phyloP scores from a whole-genome alignment of 805 yeast species.

The Kluyveromyces nonfermentans region DNA sequence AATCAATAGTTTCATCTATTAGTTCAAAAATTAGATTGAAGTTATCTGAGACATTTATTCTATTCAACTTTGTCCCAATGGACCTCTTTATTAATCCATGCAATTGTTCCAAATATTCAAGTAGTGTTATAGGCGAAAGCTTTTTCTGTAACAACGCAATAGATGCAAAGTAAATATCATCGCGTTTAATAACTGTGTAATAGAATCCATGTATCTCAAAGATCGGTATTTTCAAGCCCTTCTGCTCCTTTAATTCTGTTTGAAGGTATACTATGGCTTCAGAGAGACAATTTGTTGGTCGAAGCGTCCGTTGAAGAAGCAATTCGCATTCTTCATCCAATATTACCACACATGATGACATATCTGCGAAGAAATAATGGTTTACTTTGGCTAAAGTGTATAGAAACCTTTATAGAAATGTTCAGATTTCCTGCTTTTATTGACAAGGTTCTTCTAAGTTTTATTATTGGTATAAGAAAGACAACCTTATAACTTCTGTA shows the following conservation, averaged over 20 bases:
- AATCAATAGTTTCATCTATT: constrained; percentile 85
- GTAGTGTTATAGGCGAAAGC: constrained; percentile 14
- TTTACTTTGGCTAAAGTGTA: no score
- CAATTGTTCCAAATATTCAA: constrained; percentile 21
- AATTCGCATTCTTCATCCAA: constrained; percentile 18
- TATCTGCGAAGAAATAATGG: not conserved
- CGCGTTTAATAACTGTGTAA: constrained; percentile 19
- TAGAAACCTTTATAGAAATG: no score
- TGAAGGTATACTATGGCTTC: constrained; percentile 1
- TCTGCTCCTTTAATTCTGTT: not conserved
- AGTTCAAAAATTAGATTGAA: constrained; percentile 66
- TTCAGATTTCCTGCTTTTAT: no score
- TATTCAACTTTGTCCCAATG: constrained; percentile 31
- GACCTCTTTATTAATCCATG: constrained; percentile 19
- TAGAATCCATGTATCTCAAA: constrained; percentile 8
- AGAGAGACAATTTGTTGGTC: constrained; percentile 11
- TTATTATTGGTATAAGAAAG: not conserved
- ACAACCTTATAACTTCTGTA: not conserved
- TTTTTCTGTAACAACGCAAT: constrained; percentile 8
- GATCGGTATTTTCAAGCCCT: constrained; percentile 1
- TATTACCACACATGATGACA: constrained; percentile 23
- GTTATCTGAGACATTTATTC: constrained; percentile 61
- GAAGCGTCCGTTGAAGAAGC: constrained; percentile 6
- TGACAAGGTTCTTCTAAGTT: no score
- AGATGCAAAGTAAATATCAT: constrained; percentile 18